Percentiles rank a stretch among this genome's conserved stretches.
Conservation (phyloP, 805 yeast genomes). For the Pichia paraexigua region DNA sequence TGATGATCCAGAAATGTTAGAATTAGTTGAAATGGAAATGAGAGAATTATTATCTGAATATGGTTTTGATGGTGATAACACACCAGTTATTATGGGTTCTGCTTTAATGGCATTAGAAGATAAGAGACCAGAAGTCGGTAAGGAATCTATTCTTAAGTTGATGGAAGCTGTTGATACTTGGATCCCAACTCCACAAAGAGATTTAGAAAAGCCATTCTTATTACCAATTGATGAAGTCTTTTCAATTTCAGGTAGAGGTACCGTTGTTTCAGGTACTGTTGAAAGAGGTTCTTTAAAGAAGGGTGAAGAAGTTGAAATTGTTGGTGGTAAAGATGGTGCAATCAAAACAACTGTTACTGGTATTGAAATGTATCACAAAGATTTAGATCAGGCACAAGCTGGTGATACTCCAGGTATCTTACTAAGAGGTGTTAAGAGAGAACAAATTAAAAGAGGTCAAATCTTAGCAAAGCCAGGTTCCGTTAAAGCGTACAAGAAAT, state of each 20-base stretch:
- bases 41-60: constrained; percentile 85
- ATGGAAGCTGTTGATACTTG: constrained; percentile 88
- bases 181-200: constrained; percentile 96
- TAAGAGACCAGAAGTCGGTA: constrained; percentile 85
- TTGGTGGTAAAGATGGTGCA: constrained; percentile 82
- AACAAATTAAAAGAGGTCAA: constrained; percentile 96
- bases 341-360: constrained; percentile 94
- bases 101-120: constrained; percentile 94
- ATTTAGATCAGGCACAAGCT: constrained; percentile 93
- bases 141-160: constrained; percentile 70
- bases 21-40: constrained; percentile 99
- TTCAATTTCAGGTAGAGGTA: constrained; percentile 99
- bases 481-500: constrained; percentile 86
- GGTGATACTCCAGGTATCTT: constrained; percentile 99
- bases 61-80: constrained; percentile 97
- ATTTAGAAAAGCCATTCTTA: constrained; percentile 90
- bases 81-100: constrained; percentile 98
- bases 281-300: constrained; percentile 96
- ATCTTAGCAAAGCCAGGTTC: constrained; percentile 89
- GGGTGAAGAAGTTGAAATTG: constrained; percentile 98
- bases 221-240: constrained; percentile 97
- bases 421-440: constrained; percentile 97
- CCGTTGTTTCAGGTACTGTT: constrained; percentile 98
- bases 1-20: constrained; percentile 98
- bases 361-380: constrained; percentile 99